These are phyloP conservation scores for Backusella liffmaniae DNA, from an alignment of 192 early-diverging fungal genomes.

Conservation along the genomic window DNA sequence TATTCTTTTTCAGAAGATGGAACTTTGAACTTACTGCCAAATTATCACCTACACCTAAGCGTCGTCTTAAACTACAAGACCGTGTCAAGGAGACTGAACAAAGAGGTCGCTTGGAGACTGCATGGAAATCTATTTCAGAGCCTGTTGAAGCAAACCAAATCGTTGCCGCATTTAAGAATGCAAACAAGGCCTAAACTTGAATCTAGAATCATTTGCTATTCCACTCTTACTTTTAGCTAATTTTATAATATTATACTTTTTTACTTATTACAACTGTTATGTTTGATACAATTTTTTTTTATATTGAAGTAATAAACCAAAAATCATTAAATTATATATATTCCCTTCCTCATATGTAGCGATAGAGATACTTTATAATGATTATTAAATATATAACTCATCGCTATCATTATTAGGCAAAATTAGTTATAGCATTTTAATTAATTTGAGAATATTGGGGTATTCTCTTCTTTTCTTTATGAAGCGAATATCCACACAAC, in stretches of 20 bases:
- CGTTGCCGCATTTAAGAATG: conserved; percentile 24
- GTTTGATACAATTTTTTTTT: not conserved
- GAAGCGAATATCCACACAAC: no score
- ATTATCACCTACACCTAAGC: conserved; percentile 63
- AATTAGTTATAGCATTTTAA: no score
- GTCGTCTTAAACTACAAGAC: conserved; percentile 51
- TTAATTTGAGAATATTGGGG: not conserved
- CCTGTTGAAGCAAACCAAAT: conserved; percentile 24
- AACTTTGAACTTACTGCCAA: conserved; percentile 82
- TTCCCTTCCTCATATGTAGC: no score
- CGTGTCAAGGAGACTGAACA: conserved; percentile 38
- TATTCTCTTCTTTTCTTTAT: not conserved
- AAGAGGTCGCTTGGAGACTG: not conserved
- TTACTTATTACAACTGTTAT: not conserved
- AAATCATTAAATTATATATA: not conserved
- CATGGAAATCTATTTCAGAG: not conserved
- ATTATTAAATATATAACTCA: no score
- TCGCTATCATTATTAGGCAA: no score
- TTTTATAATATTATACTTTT: not conserved
- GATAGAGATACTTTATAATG: no score
- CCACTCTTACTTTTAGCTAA: not conserved
- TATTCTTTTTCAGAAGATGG: conserved; percentile 72
- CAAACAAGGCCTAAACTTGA: not conserved
- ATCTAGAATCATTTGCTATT: not conserved
- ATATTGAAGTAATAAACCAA: not conserved